Conservation (phyloP, 371 early-diverging fungal genomes). For the Gilbertella persicaria region DNA sequence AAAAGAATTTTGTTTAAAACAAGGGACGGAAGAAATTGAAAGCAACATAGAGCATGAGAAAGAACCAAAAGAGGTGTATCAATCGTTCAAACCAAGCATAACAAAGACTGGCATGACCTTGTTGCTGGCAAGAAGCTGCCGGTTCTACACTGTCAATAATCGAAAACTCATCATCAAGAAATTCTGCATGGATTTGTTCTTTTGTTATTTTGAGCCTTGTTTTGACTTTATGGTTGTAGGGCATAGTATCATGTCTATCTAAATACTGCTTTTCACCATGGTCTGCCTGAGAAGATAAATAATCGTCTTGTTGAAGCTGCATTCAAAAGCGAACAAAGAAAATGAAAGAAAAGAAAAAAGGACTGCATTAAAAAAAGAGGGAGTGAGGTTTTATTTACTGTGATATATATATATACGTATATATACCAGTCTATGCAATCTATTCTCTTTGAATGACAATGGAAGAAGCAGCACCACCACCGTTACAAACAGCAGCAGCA, state of each 20-base stretch:
- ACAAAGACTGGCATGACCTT: background rate
- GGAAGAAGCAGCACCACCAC: conserved; percentile 91
- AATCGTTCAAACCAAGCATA: background rate
- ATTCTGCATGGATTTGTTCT: background rate
- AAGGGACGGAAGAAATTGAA: background rate
- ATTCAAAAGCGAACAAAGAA: background rate
- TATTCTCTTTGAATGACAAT: conserved; percentile 78
- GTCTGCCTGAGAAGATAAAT: background rate
- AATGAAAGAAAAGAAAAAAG: background rate
- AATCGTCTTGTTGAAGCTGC: background rate
- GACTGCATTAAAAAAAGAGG: too few relatives aligned
- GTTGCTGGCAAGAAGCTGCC: too few relatives aligned
- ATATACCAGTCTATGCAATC: conserved; percentile 7
- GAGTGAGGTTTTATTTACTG: too few relatives aligned
- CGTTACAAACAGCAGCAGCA: conserved; percentile 90
- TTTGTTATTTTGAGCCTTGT: background rate
- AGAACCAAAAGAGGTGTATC: background rate
- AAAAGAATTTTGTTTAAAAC: background rate
- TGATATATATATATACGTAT: background rate
- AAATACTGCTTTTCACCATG: too few relatives aligned
- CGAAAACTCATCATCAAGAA: background rate
- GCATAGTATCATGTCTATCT: background rate
- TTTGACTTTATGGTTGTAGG: background rate
- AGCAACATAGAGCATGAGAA: background rate
- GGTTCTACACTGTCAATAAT: background rate